Conservation (phyloP, 345 rosid species). For the Citrus hindsii region DNA sequence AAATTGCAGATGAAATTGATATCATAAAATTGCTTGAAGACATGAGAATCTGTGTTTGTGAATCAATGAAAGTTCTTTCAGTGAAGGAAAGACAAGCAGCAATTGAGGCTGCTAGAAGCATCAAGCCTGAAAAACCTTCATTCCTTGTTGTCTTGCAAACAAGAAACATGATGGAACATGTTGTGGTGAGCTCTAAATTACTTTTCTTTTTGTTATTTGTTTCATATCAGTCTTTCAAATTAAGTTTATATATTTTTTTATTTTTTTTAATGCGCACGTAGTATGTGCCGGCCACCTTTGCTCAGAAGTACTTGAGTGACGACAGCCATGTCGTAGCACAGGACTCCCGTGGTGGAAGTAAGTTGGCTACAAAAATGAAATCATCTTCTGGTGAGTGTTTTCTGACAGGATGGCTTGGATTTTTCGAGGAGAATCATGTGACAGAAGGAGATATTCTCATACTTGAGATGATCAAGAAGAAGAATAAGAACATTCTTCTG, state of each 20-base stretch:
- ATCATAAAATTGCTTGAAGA: neutral
- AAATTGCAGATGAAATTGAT: neutral
- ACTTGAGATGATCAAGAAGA: neutral
- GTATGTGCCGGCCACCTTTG: slow-evolving; percentile 8
- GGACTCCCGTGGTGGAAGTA: neutral
- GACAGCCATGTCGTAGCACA: neutral
- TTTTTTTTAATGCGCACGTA: neutral
- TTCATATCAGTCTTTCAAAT: no score
- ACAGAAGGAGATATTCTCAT: slow-evolving; percentile 4
- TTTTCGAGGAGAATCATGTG: neutral
- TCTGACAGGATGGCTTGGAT: neutral
- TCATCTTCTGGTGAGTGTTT: no score
- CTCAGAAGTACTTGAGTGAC: neutral
- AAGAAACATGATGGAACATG: no score
- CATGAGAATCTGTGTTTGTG: slow-evolving; percentile 11
- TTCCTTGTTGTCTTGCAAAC: no score
- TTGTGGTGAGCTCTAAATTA: neutral
- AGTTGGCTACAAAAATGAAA: neutral
- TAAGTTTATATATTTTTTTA: no score
- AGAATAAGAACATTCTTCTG: neutral
- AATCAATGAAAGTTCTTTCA: neutral
- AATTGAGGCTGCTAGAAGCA: no score
- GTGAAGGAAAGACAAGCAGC: slow-evolving; percentile 23
- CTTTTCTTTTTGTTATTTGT: no score
- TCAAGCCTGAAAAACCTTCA: no score